Evolutionary conservation across 1,139 yeast genomes (phyloP), one percentile per base, ranked within the genome.

Genomic region (Diutina pseudorugosa): DNA sequence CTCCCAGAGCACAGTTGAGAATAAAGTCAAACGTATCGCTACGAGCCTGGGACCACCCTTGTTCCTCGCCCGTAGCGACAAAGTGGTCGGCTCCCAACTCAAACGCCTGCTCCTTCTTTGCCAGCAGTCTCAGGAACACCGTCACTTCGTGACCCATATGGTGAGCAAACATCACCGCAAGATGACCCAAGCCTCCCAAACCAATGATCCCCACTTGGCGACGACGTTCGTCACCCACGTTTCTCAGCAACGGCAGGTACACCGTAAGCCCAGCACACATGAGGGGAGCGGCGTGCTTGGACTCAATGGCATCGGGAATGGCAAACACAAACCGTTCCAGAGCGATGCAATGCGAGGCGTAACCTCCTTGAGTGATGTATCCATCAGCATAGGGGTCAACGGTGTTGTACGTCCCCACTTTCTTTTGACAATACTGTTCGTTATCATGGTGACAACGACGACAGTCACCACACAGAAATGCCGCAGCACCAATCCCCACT

Each of bases 201-300:
- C 77, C 76, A 53, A 72, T 68, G 51, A 77, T 65, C 53, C 79
- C 82, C 54, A 75, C 74, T 54, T 75, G 74, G 58, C 67, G 66
- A 16, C 49, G 21, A 6, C 49, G 36, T n/a, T 45, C 40, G 4
- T 21, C 3, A 16, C 49, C 49, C 41, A 69, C 58, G 56, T 71
- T 71, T 61, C 79, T 66, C 52, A 71, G 66, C 56, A 82, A 63
- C 47, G 88, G 88, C 5, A 81, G 71, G 65, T 69, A 82, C 1
- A 77, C 80, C 20, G 88, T 83, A 59, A 80, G 69, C 54, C 88
- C 88, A 47, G 82, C 87, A 68, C 88, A 83, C 70, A 82, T 67
- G 62, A 83, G 70, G 25, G 87, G 86, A 18, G 85, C 85, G 42
- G 81, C 86, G 52, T 67, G 64, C 52, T 67, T 71, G 25, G 75